Percentiles rank a stretch among this genome's conserved stretches.
These are phyloP conservation scores for Erysimum pusillum DNA, from an alignment of 441 rosid species.

Conservation along the genomic window DNA sequence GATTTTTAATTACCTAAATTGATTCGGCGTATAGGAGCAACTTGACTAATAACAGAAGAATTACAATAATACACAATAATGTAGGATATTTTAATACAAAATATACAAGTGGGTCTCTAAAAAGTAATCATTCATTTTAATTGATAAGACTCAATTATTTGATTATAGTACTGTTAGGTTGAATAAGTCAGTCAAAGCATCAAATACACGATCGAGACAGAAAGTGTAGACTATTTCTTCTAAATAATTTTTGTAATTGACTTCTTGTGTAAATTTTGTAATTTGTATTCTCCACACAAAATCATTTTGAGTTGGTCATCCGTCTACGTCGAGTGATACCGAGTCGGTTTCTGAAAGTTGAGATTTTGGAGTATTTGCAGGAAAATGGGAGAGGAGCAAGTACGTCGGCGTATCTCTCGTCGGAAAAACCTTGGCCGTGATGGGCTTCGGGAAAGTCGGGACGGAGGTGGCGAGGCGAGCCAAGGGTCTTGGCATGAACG, in stretches of 20 bases:
- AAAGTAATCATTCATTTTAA: slow-evolving; percentile 22
- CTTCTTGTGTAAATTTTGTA: not conserved
- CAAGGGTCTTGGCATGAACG: slow-evolving; percentile 76
- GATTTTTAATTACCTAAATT: not conserved
- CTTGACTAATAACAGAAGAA: not conserved
- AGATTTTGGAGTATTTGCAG: slow-evolving; percentile 41
- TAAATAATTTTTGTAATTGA: not conserved
- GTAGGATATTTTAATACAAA: slow-evolving; percentile 6
- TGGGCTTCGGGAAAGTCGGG: slow-evolving; percentile 83
- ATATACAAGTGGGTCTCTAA: slow-evolving; percentile 38
- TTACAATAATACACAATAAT: slow-evolving; percentile 22
- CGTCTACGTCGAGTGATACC: not conserved
- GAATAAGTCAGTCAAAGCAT: slow-evolving; percentile 30
- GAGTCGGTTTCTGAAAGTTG: not conserved
- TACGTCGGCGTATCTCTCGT: slow-evolving; percentile 76
- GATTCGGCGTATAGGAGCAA: slow-evolving; percentile 15
- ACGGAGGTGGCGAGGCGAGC: slow-evolving; percentile 89
- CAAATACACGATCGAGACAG: slow-evolving; percentile 17
- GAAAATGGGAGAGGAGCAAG: slow-evolving; percentile 75
- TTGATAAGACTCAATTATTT: slow-evolving; percentile 43
- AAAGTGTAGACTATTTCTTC: not conserved
- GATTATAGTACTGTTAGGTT: slow-evolving; percentile 24
- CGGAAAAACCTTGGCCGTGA: slow-evolving; percentile 74
- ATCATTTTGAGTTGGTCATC: not conserved
- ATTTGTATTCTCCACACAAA: not conserved